These are phyloP conservation scores for Durotheca rogersii DNA, from an alignment of 495 filamentous ascomycete species.

Conservation along the genomic window DNA sequence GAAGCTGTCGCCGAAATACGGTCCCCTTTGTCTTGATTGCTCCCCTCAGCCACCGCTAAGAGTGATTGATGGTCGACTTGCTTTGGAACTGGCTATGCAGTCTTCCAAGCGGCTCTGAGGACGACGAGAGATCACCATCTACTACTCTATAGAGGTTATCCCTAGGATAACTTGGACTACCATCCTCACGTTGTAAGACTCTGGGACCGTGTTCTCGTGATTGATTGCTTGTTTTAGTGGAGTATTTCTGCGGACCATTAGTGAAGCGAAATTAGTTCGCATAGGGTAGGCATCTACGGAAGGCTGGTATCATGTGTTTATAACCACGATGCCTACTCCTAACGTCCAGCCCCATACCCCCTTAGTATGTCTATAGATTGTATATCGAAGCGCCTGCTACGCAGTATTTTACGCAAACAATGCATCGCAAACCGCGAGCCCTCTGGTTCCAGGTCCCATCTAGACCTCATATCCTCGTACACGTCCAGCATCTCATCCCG, in stretches of 20 bases:
- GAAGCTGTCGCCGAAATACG: constrained; percentile 16
- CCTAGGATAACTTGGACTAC: too few relatives aligned
- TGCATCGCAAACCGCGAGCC: constrained; percentile 44
- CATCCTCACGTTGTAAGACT: too few relatives aligned
- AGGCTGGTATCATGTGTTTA: constrained; percentile 17
- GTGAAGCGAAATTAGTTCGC: too few relatives aligned
- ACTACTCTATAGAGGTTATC: too few relatives aligned
- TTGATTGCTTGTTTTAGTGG: too few relatives aligned
- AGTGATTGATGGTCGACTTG: neutral
- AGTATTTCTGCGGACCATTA: too few relatives aligned
- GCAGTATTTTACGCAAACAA: constrained; percentile 26
- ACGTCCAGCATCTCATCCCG: constrained; percentile 40
- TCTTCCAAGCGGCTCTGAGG: neutral
- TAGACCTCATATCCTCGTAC: constrained; percentile 42
- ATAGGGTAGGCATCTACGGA: too few relatives aligned
- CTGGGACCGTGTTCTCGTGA: too few relatives aligned
- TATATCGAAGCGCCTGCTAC: constrained; percentile 1
- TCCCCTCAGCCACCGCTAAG: neutral
- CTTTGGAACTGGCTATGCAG: neutral
- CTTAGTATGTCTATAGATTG: neutral
- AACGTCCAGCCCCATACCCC: constrained; percentile 5
- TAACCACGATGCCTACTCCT: neutral
- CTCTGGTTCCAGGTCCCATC: constrained; percentile 37
- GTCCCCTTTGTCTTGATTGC: constrained; percentile 15
- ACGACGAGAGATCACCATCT: too few relatives aligned